Evolutionary conservation across 2,329 filamentous ascomycete species (phyloP), one percentile per base, ranked within the genome.

Genomic region (Penicillium brevicompactum): DNA sequence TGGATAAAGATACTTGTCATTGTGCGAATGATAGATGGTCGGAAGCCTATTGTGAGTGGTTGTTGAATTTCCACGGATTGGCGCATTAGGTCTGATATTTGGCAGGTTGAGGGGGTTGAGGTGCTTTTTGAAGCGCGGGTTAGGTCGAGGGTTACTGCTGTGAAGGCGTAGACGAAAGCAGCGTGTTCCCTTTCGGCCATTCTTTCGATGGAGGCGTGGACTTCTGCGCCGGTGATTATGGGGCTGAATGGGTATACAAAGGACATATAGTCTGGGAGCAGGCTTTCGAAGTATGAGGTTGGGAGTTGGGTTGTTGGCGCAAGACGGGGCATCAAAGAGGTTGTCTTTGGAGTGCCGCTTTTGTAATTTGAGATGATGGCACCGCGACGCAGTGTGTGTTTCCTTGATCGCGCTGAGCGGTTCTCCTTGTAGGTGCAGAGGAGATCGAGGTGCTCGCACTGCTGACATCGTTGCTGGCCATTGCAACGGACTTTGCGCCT

Each of bases 1-100:
- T 83, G 78, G 34, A 83, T 74, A 57, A 82, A 83, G 43, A 83
- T 70, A 38, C 76, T 79, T n/a, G 78, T 80, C 72, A 82, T 78
- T 13, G 80, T 74, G 37, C 77, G 73, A 55, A 78, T 75, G 31
- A 81, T 72, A 0, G 75, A 77, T 10, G 77, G 72, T 1, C 72
- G 70, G 3, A 75, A 70, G n/a, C 75, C 73, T 5, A 71, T 70
- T 11, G 67, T 63, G 1, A 75, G 60, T n/a, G 75, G 73, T 9
- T 73, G 67, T 11, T 74, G 71, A 6, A 69, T 63, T 48, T 70
- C 68, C 60, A 64, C 71, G 56, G 66, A 74, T 66, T 58, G 77
- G 59, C 52, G 71, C 30, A 66, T 50, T 31, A 72, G 56, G 9
- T 63, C 59, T 13, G 59, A 50, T 46, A 70, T 63, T n/a, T 62